These are phyloP conservation scores for Hyphopichia khmerensis DNA, from an alignment of 1,139 yeast genomes.

Conservation along the genomic window DNA sequence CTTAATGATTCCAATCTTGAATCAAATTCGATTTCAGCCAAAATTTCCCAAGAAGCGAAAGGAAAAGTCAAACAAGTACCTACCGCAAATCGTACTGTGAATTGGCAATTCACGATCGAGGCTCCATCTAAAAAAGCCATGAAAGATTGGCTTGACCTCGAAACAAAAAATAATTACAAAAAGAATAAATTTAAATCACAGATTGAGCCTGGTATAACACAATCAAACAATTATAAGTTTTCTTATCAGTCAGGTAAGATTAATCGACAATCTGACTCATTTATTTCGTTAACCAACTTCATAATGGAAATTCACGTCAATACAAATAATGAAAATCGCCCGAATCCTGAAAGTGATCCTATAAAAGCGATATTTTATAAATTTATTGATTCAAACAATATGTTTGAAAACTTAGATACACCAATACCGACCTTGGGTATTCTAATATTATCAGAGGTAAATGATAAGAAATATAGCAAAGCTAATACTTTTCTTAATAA, in stretches of 20 bases:
- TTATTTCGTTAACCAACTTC: slow-evolving; percentile 52
- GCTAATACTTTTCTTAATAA: slow-evolving; percentile 6
- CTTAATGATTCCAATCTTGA: slow-evolving; percentile 12
- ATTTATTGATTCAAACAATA: slow-evolving; percentile 45
- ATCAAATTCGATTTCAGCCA: slow-evolving; percentile 6
- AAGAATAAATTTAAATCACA: slow-evolving; percentile 42
- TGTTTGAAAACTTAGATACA: slow-evolving; percentile 14
- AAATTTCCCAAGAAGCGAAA: neutral
- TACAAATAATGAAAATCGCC: slow-evolving; percentile 47
- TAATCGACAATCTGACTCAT: slow-evolving; percentile 44
- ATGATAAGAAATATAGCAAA: slow-evolving; percentile 5
- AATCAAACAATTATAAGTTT: slow-evolving; percentile 31
- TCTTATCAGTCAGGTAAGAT: slow-evolving; percentile 31
- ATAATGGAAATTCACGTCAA: slow-evolving; percentile 67
- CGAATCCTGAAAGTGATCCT: slow-evolving; percentile 67
- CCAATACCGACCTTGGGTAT: slow-evolving; percentile 22
- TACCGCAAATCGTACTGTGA: neutral
- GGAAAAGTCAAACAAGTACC: slow-evolving; percentile 6
- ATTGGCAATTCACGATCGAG: slow-evolving; percentile 27
- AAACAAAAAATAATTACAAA: slow-evolving; percentile 10
- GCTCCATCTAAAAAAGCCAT: slow-evolving; percentile 33
- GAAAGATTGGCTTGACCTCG: slow-evolving; percentile 20
- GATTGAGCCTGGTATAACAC: slow-evolving; percentile 46
- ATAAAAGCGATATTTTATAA: slow-evolving; percentile 64
- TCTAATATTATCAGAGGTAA: slow-evolving; percentile 14